Base-by-base conservation (phyloP, 140 eudicot genomes). In the Flaveria floridana region DNA sequence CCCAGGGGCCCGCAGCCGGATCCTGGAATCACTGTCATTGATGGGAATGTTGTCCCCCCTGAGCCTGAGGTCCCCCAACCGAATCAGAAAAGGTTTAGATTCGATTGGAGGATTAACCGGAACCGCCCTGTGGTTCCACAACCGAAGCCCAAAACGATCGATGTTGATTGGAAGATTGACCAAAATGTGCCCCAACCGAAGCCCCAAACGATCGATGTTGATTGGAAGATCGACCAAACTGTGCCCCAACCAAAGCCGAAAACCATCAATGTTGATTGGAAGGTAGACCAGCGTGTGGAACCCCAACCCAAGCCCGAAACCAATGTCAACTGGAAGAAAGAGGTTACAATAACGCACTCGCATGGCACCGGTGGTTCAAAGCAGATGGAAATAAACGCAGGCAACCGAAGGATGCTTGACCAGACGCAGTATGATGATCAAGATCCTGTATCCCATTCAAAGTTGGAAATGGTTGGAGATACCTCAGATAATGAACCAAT, bases 401-500 rank as follows among this genome's bases (percentile, higher is more conserved):
- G 84, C 14, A 79, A 79, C 2, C 76, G 80, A 75, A 75, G 84
- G 72, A 80, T 80, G 80, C 84, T 80, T 19, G 82, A 79, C 16
- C 74, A 77, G 42, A 58, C 2, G 4, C 20, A 18, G 3, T 59
- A 16, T 47, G 67, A 62, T 14, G 28, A 46, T 2, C 73, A 75
- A 10, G 67, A 77, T 10, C 55, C 50, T 7, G 14, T 0, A 12
- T 12, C 42, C 44, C 8, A 62, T 30, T 37, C 83, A 9, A 67
- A 80, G 19, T 3, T 57, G 34, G 67, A 74, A n/a, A 66, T 66
- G 71, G 68, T 2, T 8, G 63, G 46, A n/a, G 79, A 73, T n/a
- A 5, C 51, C 26, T 4, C 76, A 26, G 13, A 58, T 14, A 65
- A 79, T 5, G 75, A 64, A 21, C 59, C 58, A 5, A 18, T 12